These are phyloP conservation scores for Naganishia kalamii DNA, from an alignment of 768 basidiomycete genomes.

Conservation along the genomic window DNA sequence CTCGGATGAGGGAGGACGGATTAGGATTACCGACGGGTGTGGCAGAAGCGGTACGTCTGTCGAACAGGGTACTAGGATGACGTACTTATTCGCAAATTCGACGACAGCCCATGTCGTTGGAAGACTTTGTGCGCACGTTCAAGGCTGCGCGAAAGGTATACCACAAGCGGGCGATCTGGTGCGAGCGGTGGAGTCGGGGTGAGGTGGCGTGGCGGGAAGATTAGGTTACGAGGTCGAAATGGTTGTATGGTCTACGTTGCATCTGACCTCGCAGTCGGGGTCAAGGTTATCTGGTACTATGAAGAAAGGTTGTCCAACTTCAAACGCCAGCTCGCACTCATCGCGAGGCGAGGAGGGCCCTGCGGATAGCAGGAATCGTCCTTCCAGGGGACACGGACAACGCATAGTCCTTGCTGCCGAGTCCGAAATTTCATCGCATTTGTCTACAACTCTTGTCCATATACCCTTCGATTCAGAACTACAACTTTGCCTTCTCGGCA, in stretches of 20 bases:
- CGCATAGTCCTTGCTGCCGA: too few species aligned
- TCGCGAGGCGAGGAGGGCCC: too few species aligned
- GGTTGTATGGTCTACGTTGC: background rate
- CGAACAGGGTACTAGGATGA: background rate
- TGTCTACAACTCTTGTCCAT: too few species aligned
- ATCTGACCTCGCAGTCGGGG: too few species aligned
- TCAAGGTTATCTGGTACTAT: too few species aligned
- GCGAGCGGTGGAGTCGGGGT: constrained; percentile 74
- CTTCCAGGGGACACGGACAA: too few species aligned
- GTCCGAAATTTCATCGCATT: too few species aligned
- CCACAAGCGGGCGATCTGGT: constrained; percentile 88
- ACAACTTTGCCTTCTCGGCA: constrained; percentile 32
- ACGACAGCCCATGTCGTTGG: constrained; percentile 54
- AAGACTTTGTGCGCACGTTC: constrained; percentile 81
- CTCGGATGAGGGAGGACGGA: background rate
- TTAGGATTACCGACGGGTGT: background rate
- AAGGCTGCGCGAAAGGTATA: constrained; percentile 80
- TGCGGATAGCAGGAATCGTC: too few species aligned
- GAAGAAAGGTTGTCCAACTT: too few species aligned
- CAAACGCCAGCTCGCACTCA: too few species aligned
- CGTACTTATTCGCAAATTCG: background rate
- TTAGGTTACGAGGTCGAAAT: constrained; percentile 16
- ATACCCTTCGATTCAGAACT: too few species aligned
- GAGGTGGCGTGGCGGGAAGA: constrained; percentile 77
- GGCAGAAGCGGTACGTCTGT: background rate